Conservation (phyloP, 2,329 filamentous ascomycete species). For the Ceratocystis cubensis region DNA sequence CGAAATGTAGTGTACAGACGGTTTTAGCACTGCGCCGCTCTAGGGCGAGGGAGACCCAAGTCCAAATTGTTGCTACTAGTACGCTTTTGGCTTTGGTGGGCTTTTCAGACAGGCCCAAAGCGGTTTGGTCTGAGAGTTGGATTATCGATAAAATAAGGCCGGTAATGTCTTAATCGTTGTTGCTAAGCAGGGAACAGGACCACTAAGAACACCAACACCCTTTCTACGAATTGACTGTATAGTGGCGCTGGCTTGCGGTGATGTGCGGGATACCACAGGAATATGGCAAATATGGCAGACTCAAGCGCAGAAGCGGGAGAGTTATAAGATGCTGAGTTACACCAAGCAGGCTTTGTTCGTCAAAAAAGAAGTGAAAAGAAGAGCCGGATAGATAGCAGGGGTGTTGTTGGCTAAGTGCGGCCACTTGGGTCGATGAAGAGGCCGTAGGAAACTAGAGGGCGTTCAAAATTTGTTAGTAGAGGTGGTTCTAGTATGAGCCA, state of each 20-base stretch:
- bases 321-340: not conserved
- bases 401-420: not conserved
- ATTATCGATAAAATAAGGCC: conserved; percentile 11
- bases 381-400: not conserved
- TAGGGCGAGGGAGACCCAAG: conserved; percentile 1
- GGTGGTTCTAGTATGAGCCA: not conserved
- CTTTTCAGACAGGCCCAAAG: conserved; percentile 9
- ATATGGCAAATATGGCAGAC: not conserved
- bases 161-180: conserved; percentile 3
- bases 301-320: not conserved
- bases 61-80: conserved; percentile 7
- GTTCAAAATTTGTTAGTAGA: not conserved
- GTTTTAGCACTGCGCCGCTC: not conserved
- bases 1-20: not conserved
- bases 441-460: not conserved
- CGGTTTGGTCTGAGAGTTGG: conserved; percentile 5
- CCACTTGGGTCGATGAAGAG: not conserved
- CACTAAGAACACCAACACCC: conserved; percentile 4
- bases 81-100: conserved; percentile 13
- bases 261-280: not conserved
- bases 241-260: not conserved
- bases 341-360: not conserved
- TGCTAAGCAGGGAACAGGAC: conserved; percentile 6
- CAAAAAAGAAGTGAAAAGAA: not conserved
- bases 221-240: not conserved